Conservation (phyloP, 1,139 yeast genomes). For the Sugiyamaella neomexicana region DNA sequence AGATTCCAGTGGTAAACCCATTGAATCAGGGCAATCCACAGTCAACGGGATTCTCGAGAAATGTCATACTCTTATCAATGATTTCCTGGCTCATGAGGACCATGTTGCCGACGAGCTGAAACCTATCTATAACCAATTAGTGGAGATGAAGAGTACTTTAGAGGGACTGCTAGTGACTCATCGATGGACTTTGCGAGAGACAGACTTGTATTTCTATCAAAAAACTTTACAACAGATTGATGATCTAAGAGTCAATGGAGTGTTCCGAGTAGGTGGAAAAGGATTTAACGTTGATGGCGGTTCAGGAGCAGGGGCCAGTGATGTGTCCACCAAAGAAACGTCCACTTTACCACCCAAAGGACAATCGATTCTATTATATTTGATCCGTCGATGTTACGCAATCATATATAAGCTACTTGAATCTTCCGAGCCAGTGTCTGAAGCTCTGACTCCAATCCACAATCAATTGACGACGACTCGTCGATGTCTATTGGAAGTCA, state of each 20-base stretch:
- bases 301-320: neutral
- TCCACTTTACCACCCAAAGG: slow-evolving; percentile 38
- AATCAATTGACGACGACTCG: slow-evolving; percentile 90
- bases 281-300: slow-evolving; percentile 4
- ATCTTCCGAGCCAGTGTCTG: slow-evolving; percentile 92
- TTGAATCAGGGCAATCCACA: slow-evolving; percentile 56
- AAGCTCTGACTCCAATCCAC: slow-evolving; percentile 87
- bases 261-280: slow-evolving; percentile 36
- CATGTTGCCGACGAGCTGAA: slow-evolving; percentile 51
- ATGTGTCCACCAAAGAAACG: neutral
- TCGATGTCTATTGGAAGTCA: slow-evolving; percentile 82
- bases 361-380: slow-evolving; percentile 70
- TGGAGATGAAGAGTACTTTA: slow-evolving; percentile 65
- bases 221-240: slow-evolving; percentile 71
- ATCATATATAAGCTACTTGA: slow-evolving; percentile 83
- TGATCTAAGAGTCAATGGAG: slow-evolving; percentile 60
- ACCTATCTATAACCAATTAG: slow-evolving; percentile 55
- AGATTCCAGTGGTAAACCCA: slow-evolving; percentile 36
- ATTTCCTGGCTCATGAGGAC: slow-evolving; percentile 60
- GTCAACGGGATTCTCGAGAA: slow-evolving; percentile 57
- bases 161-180: slow-evolving; percentile 85
- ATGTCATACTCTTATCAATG: slow-evolving; percentile 71
- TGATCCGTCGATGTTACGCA: slow-evolving; percentile 87
- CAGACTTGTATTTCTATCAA: slow-evolving; percentile 85
- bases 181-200: slow-evolving; percentile 95